Percentiles rank a stretch among this genome's conserved stretches.
Evolutionary conservation across 2,329 filamentous ascomycete genomes (phyloP).

Genomic region (Leptographium flavum): DNA sequence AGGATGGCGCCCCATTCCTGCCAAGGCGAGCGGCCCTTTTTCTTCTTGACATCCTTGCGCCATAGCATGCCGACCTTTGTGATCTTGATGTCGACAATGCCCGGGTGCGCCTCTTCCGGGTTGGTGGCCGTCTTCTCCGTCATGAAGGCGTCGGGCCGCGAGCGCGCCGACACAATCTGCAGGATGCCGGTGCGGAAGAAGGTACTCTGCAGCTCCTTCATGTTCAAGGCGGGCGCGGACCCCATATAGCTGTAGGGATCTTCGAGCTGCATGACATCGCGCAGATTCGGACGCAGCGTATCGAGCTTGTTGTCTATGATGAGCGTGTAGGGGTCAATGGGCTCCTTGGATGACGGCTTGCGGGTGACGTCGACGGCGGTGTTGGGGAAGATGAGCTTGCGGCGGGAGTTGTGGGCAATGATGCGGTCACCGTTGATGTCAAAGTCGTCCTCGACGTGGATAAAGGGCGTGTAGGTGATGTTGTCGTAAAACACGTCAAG

Average conservation of each 20-base stretch:
- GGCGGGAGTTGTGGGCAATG: constrained; percentile 55
- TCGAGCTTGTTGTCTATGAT: constrained; percentile 86
- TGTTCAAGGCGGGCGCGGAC: constrained; percentile 59
- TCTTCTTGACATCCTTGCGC: constrained; percentile 89
- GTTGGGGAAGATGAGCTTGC: constrained; percentile 54
- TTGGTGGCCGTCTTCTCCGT: constrained; percentile 73
- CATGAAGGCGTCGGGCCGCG: constrained; percentile 90
- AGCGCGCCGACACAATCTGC: constrained; percentile 89
- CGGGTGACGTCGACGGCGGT: constrained; percentile 48
- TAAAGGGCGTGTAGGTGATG: constrained; percentile 94
- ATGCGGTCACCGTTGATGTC: constrained; percentile 65
- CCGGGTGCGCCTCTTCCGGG: constrained; percentile 73
- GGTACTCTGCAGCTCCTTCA: constrained; percentile 68
- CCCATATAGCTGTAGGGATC: constrained; percentile 85
- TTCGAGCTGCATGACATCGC: constrained; percentile 83
- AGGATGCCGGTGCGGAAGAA: constrained; percentile 86
- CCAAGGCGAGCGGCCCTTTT: constrained; percentile 90
- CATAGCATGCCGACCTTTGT: constrained; percentile 91
- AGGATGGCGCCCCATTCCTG: constrained; percentile 97
- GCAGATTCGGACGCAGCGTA: constrained; percentile 66
- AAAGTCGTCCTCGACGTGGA: constrained; percentile 87
- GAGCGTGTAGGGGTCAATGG: constrained; percentile 86
- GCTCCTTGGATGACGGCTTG: constrained; percentile 60
- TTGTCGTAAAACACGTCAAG: constrained; percentile 97
- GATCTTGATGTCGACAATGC: constrained; percentile 92